Conservation (phyloP, 768 basidiomycete species). For the Naematelia aurantialba region DNA sequence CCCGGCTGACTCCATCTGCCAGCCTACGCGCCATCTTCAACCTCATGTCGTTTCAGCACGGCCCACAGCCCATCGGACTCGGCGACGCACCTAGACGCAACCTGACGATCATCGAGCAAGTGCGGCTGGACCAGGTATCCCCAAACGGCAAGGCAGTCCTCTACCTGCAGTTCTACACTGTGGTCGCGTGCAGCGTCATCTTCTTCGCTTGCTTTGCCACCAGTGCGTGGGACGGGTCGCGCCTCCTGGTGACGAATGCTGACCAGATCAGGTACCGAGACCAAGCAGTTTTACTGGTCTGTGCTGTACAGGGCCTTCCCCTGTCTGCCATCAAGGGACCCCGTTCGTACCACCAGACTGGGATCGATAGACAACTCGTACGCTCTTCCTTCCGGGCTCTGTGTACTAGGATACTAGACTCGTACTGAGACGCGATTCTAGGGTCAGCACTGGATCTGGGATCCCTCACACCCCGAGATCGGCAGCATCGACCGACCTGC, state of each 20-base stretch:
- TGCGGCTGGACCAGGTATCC: slow-evolving; percentile 19
- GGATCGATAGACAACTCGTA: too few species aligned
- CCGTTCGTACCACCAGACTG: too few species aligned
- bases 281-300: slow-evolving; percentile 34
- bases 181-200: slow-evolving; percentile 40
- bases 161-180: slow-evolving; percentile 40
- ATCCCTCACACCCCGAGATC: too few species aligned
- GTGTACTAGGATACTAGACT: too few species aligned
- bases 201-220: slow-evolving; percentile 49
- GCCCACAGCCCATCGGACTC: slow-evolving; percentile 38
- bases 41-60: slow-evolving; percentile 38
- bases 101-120: slow-evolving; percentile 28
- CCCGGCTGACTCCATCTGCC: slow-evolving; percentile 2
- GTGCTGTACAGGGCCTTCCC: slow-evolving; percentile 27
- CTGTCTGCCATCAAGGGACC: too few species aligned
- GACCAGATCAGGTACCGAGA: slow-evolving; percentile 33
- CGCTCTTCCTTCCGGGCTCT: too few species aligned
- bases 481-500: too few species aligned
- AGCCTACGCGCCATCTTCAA: slow-evolving; percentile 48
- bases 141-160: slow-evolving; percentile 13
- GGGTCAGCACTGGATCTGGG: too few species aligned
- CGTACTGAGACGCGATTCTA: too few species aligned
- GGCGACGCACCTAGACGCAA: slow-evolving; percentile 25
- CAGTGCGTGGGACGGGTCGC: slow-evolving; percentile 23
- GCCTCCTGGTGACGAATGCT: background rate